Evolutionary conservation across 495 filamentous ascomycete species (phyloP).

Genomic region (Neohortaea acidophila): DNA sequence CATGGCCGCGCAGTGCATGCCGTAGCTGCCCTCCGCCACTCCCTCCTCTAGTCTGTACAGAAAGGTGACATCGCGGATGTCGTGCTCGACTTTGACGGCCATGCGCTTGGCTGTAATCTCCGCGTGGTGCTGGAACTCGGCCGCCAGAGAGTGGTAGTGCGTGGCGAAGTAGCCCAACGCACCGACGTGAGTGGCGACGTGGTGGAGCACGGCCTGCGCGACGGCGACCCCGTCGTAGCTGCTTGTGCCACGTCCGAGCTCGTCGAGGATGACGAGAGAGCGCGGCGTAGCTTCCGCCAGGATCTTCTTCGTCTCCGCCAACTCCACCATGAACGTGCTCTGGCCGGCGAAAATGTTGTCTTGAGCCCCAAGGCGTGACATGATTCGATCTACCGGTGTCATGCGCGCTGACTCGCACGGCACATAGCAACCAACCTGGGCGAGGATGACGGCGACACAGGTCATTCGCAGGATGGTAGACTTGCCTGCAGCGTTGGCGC

Average conservation of each 20-base stretch:
- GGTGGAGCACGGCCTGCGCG: conserved; percentile 88
- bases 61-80: conserved; percentile 68
- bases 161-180: conserved; percentile 96
- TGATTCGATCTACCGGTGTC: conserved; percentile 91
- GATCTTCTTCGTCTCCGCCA: conserved; percentile 97
- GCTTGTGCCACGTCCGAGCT: conserved; percentile 85
- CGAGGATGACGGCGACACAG: conserved; percentile 93
- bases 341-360: conserved; percentile 99
- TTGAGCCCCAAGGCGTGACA: conserved; percentile 95
- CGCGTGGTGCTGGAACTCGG: conserved; percentile 76
- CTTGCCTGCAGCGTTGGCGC: conserved; percentile 95
- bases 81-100: conserved; percentile 89
- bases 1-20: conserved; percentile 98
- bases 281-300: conserved; percentile 87
- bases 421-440: conserved; percentile 92
- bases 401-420: conserved; percentile 70
- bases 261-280: conserved; percentile 92
- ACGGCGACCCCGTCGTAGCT: conserved; percentile 94
- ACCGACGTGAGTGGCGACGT: conserved; percentile 83
- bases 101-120: conserved; percentile 77
- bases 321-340: conserved; percentile 95
- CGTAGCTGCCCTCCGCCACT: conserved; percentile 93
- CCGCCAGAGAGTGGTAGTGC: conserved; percentile 87
- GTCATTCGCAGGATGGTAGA: conserved; percentile 97
- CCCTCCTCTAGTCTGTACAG: conserved; percentile 90